These are phyloP conservation scores for Monosporascus sp. DNA, from an alignment of 2,329 filamentous ascomycete genomes.

Conservation along the genomic window DNA sequence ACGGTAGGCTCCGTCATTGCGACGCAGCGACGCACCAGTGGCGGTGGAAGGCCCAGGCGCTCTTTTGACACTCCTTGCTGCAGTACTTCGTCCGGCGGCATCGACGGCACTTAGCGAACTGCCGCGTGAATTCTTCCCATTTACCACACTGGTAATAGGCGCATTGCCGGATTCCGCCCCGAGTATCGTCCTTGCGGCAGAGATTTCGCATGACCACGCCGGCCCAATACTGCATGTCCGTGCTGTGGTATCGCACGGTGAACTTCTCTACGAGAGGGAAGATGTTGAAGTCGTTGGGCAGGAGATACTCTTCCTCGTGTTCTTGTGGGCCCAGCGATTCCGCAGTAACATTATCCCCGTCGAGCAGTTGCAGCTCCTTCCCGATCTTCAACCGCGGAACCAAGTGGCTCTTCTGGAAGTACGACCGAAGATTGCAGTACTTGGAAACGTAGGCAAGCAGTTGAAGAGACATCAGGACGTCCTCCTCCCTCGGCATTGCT, in stretches of 20 bases:
- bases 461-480: slow-evolving; percentile 96
- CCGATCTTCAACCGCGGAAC: slow-evolving; percentile 90
- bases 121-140: slow-evolving; percentile 94
- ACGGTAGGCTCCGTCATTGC: slow-evolving; percentile 32
- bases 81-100: slow-evolving; percentile 98
- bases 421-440: slow-evolving; percentile 92
- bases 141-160: slow-evolving; percentile 98
- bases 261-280: slow-evolving; percentile 98
- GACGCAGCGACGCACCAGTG: slow-evolving; percentile 90
- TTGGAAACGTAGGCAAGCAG: slow-evolving; percentile 96
- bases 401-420: slow-evolving; percentile 92
- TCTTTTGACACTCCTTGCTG: slow-evolving; percentile 99
- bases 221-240: slow-evolving; percentile 99
- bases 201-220: slow-evolving; percentile 98
- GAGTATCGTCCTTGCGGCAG: slow-evolving; percentile 93
- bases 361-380: slow-evolving; percentile 74
- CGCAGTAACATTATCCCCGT: slow-evolving; percentile 56
- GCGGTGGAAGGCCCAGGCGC: slow-evolving; percentile 94
- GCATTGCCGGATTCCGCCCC: slow-evolving; percentile 92
- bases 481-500: slow-evolving; percentile 93
- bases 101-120: slow-evolving; percentile 96
- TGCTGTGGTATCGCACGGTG: slow-evolving; percentile 88
- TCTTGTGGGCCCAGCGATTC: slow-evolving; percentile 44
- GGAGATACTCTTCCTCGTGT: slow-evolving; percentile 79
- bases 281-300: slow-evolving; percentile 95